Percentiles rank a stretch among this genome's conserved stretches.
Evolutionary conservation across 176 grass and related monocot genomes (phyloP).

Genomic region (Olyra latifolia): DNA sequence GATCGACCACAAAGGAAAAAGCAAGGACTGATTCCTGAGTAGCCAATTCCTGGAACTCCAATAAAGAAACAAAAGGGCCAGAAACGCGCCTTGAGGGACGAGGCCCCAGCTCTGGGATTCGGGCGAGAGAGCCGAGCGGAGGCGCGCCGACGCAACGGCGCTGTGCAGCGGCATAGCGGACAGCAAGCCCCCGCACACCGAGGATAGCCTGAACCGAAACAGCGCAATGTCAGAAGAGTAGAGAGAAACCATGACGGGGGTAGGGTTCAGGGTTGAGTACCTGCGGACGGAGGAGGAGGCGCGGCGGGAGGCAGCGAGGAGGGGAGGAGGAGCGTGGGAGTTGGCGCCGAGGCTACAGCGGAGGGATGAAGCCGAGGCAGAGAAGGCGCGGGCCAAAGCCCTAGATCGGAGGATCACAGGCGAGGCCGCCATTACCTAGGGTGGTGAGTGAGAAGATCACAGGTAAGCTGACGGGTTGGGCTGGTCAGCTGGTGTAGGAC

Average conservation of each 20-base stretch:
- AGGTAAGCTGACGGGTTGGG: too few species aligned
- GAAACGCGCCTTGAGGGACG: constrained; percentile 62
- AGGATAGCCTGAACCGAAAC: constrained; percentile 39
- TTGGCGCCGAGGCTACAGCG: not conserved
- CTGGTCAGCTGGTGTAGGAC: too few species aligned
- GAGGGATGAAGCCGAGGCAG: not conserved
- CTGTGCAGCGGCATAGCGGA: constrained; percentile 69
- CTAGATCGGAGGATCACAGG: constrained; percentile 46
- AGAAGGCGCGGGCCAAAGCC: constrained; percentile 50
- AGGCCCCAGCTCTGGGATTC: constrained; percentile 71
- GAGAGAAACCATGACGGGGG: not conserved
- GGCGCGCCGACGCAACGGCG: constrained; percentile 60
- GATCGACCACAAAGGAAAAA: not conserved
- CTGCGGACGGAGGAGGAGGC: constrained; percentile 43
- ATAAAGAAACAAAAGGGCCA: not conserved
- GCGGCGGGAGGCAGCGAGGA: constrained; percentile 26
- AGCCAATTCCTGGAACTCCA: not conserved
- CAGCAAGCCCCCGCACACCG: constrained; percentile 50
- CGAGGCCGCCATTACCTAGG: constrained; percentile 45
- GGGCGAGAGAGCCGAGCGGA: constrained; percentile 55
- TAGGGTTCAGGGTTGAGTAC: constrained; percentile 10
- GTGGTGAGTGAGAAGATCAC: not conserved
- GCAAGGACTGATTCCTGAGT: not conserved
- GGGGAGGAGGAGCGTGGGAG: not conserved
- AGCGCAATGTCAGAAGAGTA: constrained; percentile 7